Conservation (phyloP, 208 protist genomes). For the Vickermania spadyakhi region DNA sequence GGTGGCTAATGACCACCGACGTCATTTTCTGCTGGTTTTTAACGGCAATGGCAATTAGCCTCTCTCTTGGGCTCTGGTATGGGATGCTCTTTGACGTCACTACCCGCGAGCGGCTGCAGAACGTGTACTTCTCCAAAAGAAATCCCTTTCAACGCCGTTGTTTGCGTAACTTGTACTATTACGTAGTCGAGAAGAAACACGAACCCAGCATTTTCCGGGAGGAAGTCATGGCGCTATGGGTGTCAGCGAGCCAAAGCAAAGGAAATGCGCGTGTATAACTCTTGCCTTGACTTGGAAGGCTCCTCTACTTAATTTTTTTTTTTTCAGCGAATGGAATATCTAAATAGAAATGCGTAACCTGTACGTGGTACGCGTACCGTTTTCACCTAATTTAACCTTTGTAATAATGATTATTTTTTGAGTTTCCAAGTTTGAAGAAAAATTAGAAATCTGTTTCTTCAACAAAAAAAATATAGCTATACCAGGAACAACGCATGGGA, state of each 20-base stretch:
- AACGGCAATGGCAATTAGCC: not conserved
- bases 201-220: conserved; percentile 51
- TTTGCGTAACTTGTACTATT: conserved; percentile 39
- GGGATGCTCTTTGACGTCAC: conserved; percentile 22
- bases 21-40: conserved; percentile 6
- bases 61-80: conserved; percentile 17
- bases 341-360: too few relatives aligned
- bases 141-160: conserved; percentile 59
- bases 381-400: too few relatives aligned
- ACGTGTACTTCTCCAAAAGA: conserved; percentile 46
- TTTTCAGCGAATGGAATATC: too few relatives aligned
- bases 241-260: conserved; percentile 19
- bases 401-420: too few relatives aligned
- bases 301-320: too few relatives aligned
- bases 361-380: too few relatives aligned
- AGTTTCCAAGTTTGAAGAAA: too few relatives aligned
- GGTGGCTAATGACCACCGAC: conserved; percentile 7
- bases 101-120: conserved; percentile 71
- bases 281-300: too few relatives aligned
- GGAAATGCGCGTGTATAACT: too few relatives aligned
- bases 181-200: conserved; percentile 25
- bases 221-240: conserved; percentile 57
- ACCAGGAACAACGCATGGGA: too few relatives aligned
- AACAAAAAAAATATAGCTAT: too few relatives aligned
- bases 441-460: too few relatives aligned